Evolutionary conservation across 202 grass and related monocot species (phyloP), one percentile per base, ranked within the genome.

Genomic region (Zizania palustris): DNA sequence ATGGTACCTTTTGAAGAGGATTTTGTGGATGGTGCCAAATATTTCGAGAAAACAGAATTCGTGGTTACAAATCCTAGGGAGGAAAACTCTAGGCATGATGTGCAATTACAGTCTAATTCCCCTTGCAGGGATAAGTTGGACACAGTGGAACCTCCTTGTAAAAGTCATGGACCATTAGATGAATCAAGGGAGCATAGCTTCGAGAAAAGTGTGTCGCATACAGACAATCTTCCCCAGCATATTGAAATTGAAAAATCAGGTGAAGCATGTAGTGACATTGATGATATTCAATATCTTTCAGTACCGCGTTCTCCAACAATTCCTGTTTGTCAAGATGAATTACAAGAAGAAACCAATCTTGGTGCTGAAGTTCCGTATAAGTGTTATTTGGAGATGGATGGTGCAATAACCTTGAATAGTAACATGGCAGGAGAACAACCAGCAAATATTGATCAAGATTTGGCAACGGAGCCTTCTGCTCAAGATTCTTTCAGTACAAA

Each of bases 401-500:
- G 35, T 44, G 55, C 82, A 58, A 34, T 76, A 75, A 79, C 11
- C 65, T 57, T 49, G 37, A 46, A 78, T 68, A 75, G 53, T 78
- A 65, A 63, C 45, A 57, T 39, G 40, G 33, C 76, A 54, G 66
- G 38, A 69, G 64, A 81, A 77, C 70, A 83, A 56, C 63, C 55
- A 74, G 49, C n/a, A 20, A 13, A 82, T 88, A 51, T 20, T 3
- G 33, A 68, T 79, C 69, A 50, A 87, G 77, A 59, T 80, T 77
- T 68, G 11, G 44, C 16, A 4, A 53, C 58, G 60, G 82, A 64
- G 34, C 38, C 65, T 59, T 81, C 63, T 28, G 9, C 35, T 86
- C 77, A 90, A 80, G 70, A 92, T 85, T 86, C 55, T 49, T 87
- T 61, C 67, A 56, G 63, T 64, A 82, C 82, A 78, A 89, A 85